These are phyloP conservation scores for Thelephora terrestris DNA, from an alignment of 1,284 basidiomycete species.

Conservation along the genomic window DNA sequence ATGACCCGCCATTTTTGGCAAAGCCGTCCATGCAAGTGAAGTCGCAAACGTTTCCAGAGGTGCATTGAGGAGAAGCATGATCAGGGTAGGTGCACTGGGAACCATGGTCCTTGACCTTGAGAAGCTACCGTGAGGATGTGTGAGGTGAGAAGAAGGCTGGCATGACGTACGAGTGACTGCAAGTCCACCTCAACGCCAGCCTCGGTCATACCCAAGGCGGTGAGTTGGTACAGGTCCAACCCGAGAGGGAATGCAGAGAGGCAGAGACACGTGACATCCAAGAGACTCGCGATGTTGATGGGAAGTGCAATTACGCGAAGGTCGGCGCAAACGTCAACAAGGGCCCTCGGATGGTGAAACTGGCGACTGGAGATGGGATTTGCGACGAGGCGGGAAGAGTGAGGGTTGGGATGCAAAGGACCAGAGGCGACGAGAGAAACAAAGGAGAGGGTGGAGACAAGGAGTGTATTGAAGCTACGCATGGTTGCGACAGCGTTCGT, in stretches of 20 bases:
- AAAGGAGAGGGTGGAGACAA: not conserved
- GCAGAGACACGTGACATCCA: constrained; percentile 15
- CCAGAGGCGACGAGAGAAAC: not conserved
- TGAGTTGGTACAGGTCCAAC: constrained; percentile 13
- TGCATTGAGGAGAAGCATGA: not conserved
- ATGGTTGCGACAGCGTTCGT: not conserved
- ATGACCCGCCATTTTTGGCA: not conserved
- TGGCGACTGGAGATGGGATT: constrained; percentile 9
- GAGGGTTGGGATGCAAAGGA: not conserved
- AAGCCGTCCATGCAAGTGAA: not conserved
- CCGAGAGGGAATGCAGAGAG: constrained; percentile 16
- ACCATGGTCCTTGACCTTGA: not conserved
- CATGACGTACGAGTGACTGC: constrained; percentile 11
- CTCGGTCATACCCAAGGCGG: constrained; percentile 11
- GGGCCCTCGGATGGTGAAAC: constrained; percentile 11
- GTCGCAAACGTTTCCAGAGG: not conserved
- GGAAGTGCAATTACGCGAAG: constrained; percentile 11
- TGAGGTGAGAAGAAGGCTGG: too few species aligned
- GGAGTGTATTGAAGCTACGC: not conserved
- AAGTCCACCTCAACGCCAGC: constrained; percentile 10
- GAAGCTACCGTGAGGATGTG: not conserved
- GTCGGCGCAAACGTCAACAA: constrained; percentile 17
- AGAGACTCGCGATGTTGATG: constrained; percentile 7
- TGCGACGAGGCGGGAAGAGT: not conserved
- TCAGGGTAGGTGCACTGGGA: not conserved